Conservation (phyloP, 2,329 filamentous ascomycete genomes). For the Cladosporium velox region DNA sequence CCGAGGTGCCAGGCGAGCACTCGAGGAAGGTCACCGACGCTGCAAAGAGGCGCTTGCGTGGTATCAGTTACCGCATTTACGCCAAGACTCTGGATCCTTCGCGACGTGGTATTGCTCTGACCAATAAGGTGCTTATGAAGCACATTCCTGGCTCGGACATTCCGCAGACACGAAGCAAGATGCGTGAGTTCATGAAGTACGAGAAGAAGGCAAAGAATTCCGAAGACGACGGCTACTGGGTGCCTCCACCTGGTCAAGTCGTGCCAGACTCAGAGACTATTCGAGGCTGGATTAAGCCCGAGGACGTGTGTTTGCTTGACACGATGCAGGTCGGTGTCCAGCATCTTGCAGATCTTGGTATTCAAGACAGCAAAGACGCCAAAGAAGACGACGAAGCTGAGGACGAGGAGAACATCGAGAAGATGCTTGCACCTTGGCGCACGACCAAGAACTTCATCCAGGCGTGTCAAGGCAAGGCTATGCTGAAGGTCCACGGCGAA, state of each 20-base stretch:
- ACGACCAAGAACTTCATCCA: conserved; percentile 96
- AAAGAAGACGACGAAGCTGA: conserved; percentile 67
- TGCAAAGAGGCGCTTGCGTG: conserved; percentile 95
- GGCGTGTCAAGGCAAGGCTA: conserved; percentile 90
- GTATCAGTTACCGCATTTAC: conserved; percentile 89
- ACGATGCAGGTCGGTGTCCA: conserved; percentile 96
- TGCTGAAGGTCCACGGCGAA: conserved; percentile 91
- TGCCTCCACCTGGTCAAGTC: conserved; percentile 69
- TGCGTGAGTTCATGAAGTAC: conserved; percentile 94
- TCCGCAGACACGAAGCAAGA: conserved; percentile 92
- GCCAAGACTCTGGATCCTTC: conserved; percentile 70
- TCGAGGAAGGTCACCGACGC: conserved; percentile 94
- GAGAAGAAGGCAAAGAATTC: conserved; percentile 87
- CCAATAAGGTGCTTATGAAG: conserved; percentile 58
- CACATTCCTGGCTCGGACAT: conserved; percentile 93
- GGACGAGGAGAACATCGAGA: conserved; percentile 71
- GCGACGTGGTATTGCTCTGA: conserved; percentile 79
- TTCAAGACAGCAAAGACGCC: conserved; percentile 63
- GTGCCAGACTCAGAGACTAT: conserved; percentile 80
- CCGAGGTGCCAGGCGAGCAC: conserved; percentile 90
- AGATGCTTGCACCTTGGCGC: conserved; percentile 93
- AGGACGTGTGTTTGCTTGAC: conserved; percentile 91
- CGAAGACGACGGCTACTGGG: conserved; percentile 72
- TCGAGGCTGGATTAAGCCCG: conserved; percentile 86
- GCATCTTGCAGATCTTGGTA: conserved; percentile 87